A percentile compares a stretch with the other conserved stretches of the same genome.
phyloP scores from a whole-genome alignment of 768 basidiomycete species.

The Suillus tomentosus region DNA sequence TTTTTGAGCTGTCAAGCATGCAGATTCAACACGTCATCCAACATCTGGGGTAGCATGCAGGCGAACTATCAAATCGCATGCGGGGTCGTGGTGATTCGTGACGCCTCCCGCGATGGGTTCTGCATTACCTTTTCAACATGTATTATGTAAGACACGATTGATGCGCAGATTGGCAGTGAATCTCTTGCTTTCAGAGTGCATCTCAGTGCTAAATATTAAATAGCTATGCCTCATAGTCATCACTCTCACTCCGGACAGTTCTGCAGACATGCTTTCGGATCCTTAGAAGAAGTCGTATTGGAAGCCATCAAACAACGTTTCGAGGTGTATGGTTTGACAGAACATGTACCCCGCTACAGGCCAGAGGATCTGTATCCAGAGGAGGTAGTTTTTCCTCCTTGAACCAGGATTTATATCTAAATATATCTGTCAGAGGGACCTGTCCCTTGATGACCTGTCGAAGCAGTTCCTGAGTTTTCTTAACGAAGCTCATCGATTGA shows the following conservation, averaged over 20 bases:
- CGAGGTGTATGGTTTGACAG: constrained; percentile 81
- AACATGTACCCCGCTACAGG: constrained; percentile 92
- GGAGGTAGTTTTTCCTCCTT: constrained; percentile 60
- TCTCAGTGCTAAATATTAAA: constrained; percentile 1
- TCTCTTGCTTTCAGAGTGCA: background rate
- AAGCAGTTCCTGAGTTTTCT: constrained; percentile 76
- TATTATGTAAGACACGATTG: constrained; percentile 4
- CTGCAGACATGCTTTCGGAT: constrained; percentile 85
- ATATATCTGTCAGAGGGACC: constrained; percentile 48
- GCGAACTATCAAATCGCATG: constrained; percentile 1
- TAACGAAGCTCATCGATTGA: constrained; percentile 77
- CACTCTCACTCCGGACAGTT: constrained; percentile 95
- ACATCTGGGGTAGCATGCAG: constrained; percentile 6
- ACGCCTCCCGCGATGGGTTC: constrained; percentile 6
- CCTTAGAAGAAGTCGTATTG: constrained; percentile 76
- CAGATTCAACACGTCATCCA: background rate
- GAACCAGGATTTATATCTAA: constrained; percentile 7
- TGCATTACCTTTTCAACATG: constrained; percentile 3
- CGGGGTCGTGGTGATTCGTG: constrained; percentile 10
- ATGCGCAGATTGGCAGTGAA: background rate
- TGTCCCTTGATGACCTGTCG: constrained; percentile 53
- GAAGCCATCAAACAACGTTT: constrained; percentile 83
- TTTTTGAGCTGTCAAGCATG: constrained; percentile 3
- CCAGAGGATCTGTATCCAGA: constrained; percentile 87
- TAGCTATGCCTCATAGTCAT: constrained; percentile 67